Base-by-base conservation (phyloP, 148 eudicot species). In the Tetragonia tetragonoides region DNA sequence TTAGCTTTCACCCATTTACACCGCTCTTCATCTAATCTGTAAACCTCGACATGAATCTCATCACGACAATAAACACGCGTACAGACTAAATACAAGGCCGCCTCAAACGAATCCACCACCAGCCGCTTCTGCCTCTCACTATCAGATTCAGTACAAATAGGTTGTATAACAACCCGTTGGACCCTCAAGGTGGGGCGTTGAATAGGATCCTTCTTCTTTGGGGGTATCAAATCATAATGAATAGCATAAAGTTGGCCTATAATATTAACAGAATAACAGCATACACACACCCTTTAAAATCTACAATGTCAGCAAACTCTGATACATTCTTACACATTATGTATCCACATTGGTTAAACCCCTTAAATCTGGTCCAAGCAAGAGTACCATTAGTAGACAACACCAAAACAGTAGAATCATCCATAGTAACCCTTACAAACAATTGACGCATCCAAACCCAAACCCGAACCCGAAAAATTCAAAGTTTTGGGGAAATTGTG, bases 51-150 rank as follows among this genome's bases (percentile, higher is more conserved):
- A 15, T 54, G 39, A 0, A 68, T 23, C 54, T 38, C 15, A 3
- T 37, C 72, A 51, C 20, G 37, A 12, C 37, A 38, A 24, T 64
- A 24, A 41, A 6, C 28, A 41, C 11, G 20, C 37, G 72, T 66
- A 4, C 54, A 21, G 38, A 66, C 20, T 10, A 77, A 11, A 40
- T 38, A 77, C 54, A 77, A 14, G 34, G 34, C 34, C 37, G 6
- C 66, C 54, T 54, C 73, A 7, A 54, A 77, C 14, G 73, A 77
- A 42, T 73, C 76, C 41, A 49, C 79, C 72, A 53, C 79, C 49
- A 76, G n/a, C 9, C 65, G 72, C 79, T 76, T 65, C 62, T 47
- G 10, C 49, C 28, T 76, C 28, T 66, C 62, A 20, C 71, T 18
- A 24, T 41, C 57, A 75, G 42, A 76, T 0, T 40, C 73, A 60